Evolutionary conservation across 2,329 filamentous ascomycete genomes (phyloP), one percentile per base, ranked within the genome.

Genomic region (Apiospora pterosperma): DNA sequence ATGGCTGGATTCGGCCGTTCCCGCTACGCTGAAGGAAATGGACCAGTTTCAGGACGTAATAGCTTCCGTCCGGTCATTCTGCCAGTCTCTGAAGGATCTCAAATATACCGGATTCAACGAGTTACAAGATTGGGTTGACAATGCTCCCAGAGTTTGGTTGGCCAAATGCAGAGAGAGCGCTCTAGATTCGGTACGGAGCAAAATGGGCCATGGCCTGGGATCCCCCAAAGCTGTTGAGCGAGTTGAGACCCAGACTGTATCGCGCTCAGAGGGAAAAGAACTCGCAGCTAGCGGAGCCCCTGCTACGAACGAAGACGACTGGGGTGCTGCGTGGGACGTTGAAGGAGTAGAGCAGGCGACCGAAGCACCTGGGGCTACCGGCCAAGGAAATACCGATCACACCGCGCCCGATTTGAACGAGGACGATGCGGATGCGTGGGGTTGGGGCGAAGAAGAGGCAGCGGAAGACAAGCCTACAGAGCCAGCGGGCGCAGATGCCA

Each of bases 91-190:
- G 8, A 82, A 87, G 39, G 77, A 80, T 8, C 80, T 89, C 21
- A 84, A 85, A 0, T 95, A 92, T 84, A 82, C 84, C 19, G 84
- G 84, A 5, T 81, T 86, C 59, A 80, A 84, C 16, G 86, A 90
- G 36, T 79, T 99, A 41, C 83, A 86, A 55, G 88, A 92, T 28
- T 99, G 96, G 95, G 89, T 92, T 0, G 86, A 89, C 44, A 89
- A 90, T 67, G 91, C 92, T 1, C 92, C 93, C 0, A 88, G 88
- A 64, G 89, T 93, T 31, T 99, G 96, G 96, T 84, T 98, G 16
- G 87, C 87, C 2, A 95, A 93, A 74, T 90, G 93, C 69, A 88
- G 92, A 71, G 93, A 97, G 72, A 88, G 85, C 38, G 89, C 92
- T 0, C 83, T 99, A 28, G 90, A 94, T 67, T 84, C 86, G 38